These are phyloP conservation scores for Aegle marmelos DNA, from an alignment of 345 rosid species.

Conservation along the genomic window DNA sequence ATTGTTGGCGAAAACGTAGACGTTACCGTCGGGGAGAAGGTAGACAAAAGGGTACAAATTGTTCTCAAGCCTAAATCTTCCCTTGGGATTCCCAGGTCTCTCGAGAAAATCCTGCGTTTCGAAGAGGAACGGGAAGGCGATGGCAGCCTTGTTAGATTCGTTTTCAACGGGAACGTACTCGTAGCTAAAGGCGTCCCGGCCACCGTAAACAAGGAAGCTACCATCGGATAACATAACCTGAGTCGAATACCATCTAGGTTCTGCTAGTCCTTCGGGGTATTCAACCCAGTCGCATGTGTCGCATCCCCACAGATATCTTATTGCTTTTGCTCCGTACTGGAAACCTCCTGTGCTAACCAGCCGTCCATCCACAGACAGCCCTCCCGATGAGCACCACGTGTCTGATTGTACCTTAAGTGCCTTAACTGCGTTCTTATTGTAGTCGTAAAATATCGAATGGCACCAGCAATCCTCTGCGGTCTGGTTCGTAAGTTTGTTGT, in stretches of 20 bases:
- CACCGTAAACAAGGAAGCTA: constrained; percentile 66
- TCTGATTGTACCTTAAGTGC: constrained; percentile 64
- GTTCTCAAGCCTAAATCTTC: constrained; percentile 2
- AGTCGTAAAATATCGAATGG: constrained; percentile 59
- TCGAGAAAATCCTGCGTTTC: constrained; percentile 30
- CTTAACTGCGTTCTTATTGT: constrained; percentile 29
- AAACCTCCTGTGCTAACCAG: constrained; percentile 78
- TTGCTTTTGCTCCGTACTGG: constrained; percentile 54
- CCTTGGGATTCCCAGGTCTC: not conserved
- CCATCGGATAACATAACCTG: constrained; percentile 75
- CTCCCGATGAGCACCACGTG: constrained; percentile 99
- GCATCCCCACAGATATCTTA: constrained; percentile 42
- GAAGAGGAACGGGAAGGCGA: constrained; percentile 40
- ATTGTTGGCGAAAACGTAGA: constrained; percentile 15
- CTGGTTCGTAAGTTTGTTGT: not conserved
- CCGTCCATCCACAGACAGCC: constrained; percentile 56
- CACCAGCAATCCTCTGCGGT: constrained; percentile 49
- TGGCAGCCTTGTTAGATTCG: constrained; percentile 28
- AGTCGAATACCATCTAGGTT: constrained; percentile 82
- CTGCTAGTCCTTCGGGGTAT: constrained; percentile 55
- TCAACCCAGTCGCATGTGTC: constrained; percentile 55
- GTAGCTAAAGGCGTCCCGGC: constrained; percentile 61
- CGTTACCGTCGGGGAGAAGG: constrained; percentile 35
- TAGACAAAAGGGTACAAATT: constrained; percentile 17
- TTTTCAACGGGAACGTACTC: constrained; percentile 72